Base-by-base conservation (phyloP, 2,329 filamentous ascomycete genomes). In the Ophiostoma populinum region DNA sequence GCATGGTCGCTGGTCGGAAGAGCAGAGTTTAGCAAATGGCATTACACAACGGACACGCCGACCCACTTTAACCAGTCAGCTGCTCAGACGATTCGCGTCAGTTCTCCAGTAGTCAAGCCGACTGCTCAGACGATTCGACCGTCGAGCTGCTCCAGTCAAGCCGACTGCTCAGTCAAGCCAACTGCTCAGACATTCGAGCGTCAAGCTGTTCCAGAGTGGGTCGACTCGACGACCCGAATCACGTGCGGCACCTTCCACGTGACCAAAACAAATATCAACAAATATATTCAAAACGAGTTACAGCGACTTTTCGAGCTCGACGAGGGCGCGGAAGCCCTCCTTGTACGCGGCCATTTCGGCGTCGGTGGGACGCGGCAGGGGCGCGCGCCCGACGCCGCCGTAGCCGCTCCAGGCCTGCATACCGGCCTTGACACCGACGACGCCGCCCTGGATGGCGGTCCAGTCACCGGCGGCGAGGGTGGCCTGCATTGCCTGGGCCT, bases 401-500 rank as follows among this genome's bases (percentile, higher is more conserved):
- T 82, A 83, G 19, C 73, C 75, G 50, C 66, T 67, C 56, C 70
- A 75, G n/a, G 63, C 56, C 51, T 75, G 59, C 44, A 83, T 54
- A 5, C 67, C 75, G 36, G 70, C 67, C 59, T 82, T 83, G 45
- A 76, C 75, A 30, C 75, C 75, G 19, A 80, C 67, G 37, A 83
- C 73, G 31, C 77, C 78, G 37, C 73, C 70, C 47, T 77, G 67
- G 40, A 80, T 81, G 20, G 74, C 73, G 4, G 66, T 70, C 77
- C 76, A 81, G 55, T 83, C 78, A 30, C 73, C 79, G 33, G 65
- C 60, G 29, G 75, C 71, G 28, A 83, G 60, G 16, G 72, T 55
- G 30, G 70, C 73, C 53, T 82, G 77, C 52, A 78, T 52, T 43
- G 61, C 63, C 46, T 67, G 64, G 2, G 77, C 76, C 47, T 78